Conservation (phyloP, 352 stramenopile genomes). For the Nothophytophthora sp. region DNA sequence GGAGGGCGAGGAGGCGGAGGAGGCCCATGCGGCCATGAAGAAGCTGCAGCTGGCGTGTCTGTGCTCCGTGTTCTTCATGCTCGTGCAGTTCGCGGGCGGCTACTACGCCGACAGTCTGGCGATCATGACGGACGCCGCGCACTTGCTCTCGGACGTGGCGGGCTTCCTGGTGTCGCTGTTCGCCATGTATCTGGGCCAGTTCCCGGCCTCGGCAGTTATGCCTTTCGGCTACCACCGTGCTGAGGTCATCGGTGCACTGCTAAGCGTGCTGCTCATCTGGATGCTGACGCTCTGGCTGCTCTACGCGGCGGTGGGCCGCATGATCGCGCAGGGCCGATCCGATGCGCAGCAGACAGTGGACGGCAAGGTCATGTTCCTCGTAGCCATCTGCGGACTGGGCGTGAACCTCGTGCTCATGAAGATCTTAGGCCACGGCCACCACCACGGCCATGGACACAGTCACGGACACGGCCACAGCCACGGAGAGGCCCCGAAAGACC, state of each 20-base stretch:
- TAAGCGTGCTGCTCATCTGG: slow-evolving; percentile 94
- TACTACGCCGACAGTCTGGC: slow-evolving; percentile 94
- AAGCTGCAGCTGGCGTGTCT: slow-evolving; percentile 75
- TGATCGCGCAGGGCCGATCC: slow-evolving; percentile 44
- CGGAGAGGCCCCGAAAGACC: slow-evolving; percentile 26
- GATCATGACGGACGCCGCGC: slow-evolving; percentile 92
- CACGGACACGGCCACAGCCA: slow-evolving; percentile 37
- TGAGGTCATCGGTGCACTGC: slow-evolving; percentile 96
- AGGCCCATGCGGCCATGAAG: slow-evolving; percentile 42
- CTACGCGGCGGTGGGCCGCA: slow-evolving; percentile 88
- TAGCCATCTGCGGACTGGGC: slow-evolving; percentile 93
- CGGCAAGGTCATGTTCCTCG: slow-evolving; percentile 95
- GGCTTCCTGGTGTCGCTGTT: slow-evolving; percentile 85
- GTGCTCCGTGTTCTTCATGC: slow-evolving; percentile 94
- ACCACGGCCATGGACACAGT: slow-evolving; percentile 48
- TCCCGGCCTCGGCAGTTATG: slow-evolving; percentile 58
- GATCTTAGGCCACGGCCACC: slow-evolving; percentile 85
- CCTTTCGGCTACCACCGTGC: slow-evolving; percentile 97
- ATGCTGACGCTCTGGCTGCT: slow-evolving; percentile 93
- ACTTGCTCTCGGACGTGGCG: slow-evolving; percentile 77
- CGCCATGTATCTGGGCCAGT: slow-evolving; percentile 71
- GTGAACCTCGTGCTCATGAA: slow-evolving; percentile 96
- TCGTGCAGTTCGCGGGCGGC: slow-evolving; percentile 94
- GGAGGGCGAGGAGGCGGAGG: slow-evolving; percentile 31
- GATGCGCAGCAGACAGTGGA: slow-evolving; percentile 39